Evolutionary conservation across 2,329 filamentous ascomycete genomes (phyloP), one percentile per base, ranked within the genome.

Genomic region (Zelopaecilomyces penicillatus): DNA sequence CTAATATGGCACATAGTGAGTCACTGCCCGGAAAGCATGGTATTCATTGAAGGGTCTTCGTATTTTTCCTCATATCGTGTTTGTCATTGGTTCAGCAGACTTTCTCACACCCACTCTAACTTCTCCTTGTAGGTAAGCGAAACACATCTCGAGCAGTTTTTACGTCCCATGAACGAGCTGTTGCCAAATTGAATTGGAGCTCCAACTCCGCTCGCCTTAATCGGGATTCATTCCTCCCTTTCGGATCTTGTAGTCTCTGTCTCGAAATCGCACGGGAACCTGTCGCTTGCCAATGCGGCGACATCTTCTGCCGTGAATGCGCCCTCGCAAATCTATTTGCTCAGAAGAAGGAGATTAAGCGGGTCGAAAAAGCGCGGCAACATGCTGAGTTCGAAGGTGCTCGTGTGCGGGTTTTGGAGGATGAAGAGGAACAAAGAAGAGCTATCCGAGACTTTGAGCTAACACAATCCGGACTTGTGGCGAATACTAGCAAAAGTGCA

Each of bases 281-380:
- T 1, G 88, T 96, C 32, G 82, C 87, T 26, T 97, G 91, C 64
- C 71, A 77, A 3, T 78, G 82, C 52, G 91, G 91, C 49, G 90
- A 97, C 64, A 74, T 98, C 10, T 97, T 97, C 69, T 98, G 91
- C 64, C 82, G 88, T 54, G 93, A 97, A 69, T 98, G 91, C 68
- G 90, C 89, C 6, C 78, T 97, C 43, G 82, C 74, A 54, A 95
- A 97, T 57, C 81, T 98, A n/a, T 74, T 97, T 1, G 78, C 88
- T 1, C 91, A 98, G 65, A 83, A 87, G 54, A 86, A 90, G 67
- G 93, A 97, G 60, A 90, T 95, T 52, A 93, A 89, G 62, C 79
- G 93, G 0, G 60, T 86, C 3, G 86, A 87, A 49, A 84, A 79
- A 54, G 74, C 77, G 26, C 72, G 77, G 19, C 80, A 83, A 52